These are phyloP conservation scores for Aspergillus ellipticus DNA, from an alignment of 495 filamentous ascomycete species.

Conservation along the genomic window DNA sequence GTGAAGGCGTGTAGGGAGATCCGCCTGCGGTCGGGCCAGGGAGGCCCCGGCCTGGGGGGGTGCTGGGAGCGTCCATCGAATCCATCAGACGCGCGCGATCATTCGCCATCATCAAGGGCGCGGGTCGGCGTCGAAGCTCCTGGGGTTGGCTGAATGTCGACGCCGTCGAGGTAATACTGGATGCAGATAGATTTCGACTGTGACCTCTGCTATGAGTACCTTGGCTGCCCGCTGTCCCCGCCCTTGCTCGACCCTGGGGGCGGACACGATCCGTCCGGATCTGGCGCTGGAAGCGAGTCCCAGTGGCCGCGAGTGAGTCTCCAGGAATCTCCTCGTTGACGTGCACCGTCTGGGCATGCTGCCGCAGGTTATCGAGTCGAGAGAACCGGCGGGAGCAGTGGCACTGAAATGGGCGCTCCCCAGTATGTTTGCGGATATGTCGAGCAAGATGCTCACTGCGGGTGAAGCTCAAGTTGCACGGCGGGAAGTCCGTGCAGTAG, in stretches of 20 bases:
- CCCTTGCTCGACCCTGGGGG: conserved; percentile 66
- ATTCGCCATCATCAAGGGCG: conserved; percentile 79
- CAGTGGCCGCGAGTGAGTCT: conserved; percentile 90
- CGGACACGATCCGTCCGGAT: conserved; percentile 81
- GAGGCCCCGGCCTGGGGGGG: conserved; percentile 42
- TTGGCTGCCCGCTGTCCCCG: conserved; percentile 67
- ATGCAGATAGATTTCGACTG: conserved; percentile 77
- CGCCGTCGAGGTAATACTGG: conserved; percentile 73
- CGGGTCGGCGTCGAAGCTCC: conserved; percentile 68
- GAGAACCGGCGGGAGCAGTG: conserved; percentile 95
- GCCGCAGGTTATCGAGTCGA: conserved; percentile 91
- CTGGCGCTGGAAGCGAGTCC: conserved; percentile 90
- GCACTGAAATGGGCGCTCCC: conserved; percentile 95
- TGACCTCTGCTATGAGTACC: conserved; percentile 70
- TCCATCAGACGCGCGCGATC: conserved; percentile 50
- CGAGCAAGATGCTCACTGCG: conserved; percentile 93
- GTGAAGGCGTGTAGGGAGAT: conserved; percentile 50
- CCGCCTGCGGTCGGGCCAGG: conserved; percentile 59
- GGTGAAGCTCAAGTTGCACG: conserved; percentile 92
- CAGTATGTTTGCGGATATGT: conserved; percentile 97
- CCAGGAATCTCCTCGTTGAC: conserved; percentile 95
- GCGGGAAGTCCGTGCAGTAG: conserved; percentile 95
- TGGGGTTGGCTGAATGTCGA: conserved; percentile 62
- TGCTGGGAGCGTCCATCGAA: conserved; percentile 56
- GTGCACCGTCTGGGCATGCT: conserved; percentile 97